Evolutionary conservation across 192 early-diverging fungal species (phyloP).

Genomic region (Podochytrium sp.): DNA sequence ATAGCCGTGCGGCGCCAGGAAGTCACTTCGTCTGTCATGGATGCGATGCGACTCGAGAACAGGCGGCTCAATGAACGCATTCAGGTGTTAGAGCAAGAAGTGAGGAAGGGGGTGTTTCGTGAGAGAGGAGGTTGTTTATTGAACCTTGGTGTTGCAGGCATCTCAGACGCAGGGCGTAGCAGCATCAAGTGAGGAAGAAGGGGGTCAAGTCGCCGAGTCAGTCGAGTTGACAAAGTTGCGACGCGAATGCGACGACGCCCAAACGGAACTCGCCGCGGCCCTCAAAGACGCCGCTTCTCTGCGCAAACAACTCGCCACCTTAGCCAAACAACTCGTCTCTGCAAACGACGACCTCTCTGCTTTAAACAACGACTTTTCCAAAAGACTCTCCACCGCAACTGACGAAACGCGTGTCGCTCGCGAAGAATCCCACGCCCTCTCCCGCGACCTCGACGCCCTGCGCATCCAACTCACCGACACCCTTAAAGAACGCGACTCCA

Average conservation of each 20-base stretch:
- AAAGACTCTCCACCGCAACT: background rate
- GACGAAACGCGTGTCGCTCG: background rate
- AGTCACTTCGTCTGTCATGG: background rate
- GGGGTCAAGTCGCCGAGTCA: background rate
- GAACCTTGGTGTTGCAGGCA: background rate
- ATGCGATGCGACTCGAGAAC: background rate
- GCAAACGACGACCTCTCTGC: background rate
- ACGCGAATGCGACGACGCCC: background rate
- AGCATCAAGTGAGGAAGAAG: background rate
- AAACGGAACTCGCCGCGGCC: background rate
- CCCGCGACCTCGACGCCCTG: background rate
- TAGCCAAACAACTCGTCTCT: background rate
- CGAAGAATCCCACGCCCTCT: background rate
- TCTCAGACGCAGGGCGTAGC: background rate
- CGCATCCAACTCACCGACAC: too few relatives aligned
- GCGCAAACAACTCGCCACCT: background rate
- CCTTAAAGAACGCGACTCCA: background rate
- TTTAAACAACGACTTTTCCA: background rate
- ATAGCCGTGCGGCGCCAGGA: too few relatives aligned
- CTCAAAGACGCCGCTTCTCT: background rate
- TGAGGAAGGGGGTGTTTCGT: background rate
- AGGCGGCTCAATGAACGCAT: background rate
- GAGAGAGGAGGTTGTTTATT: background rate
- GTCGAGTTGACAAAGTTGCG: background rate
- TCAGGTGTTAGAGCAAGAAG: background rate